Conservation (phyloP, 2,329 filamentous ascomycete species). For the Neonectria sp. region DNA sequence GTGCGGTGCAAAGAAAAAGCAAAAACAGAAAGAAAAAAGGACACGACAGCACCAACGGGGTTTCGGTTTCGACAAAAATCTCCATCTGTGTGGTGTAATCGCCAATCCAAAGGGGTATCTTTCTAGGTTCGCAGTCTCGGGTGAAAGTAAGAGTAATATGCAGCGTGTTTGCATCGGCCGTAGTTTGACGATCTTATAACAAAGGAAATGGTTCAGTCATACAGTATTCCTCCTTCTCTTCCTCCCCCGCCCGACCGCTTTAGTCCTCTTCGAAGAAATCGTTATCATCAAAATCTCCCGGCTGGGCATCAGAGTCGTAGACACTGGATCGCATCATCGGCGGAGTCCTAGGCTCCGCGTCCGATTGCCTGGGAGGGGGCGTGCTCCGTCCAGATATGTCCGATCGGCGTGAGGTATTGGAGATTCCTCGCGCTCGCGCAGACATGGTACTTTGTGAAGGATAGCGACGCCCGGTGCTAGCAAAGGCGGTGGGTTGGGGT, state of each 20-base stretch:
- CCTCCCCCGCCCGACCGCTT: conserved; percentile 25
- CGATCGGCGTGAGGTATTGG: conserved; percentile 49
- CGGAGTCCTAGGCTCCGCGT: conserved; percentile 67
- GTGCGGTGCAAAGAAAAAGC: conserved; percentile 35
- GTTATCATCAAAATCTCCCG: conserved; percentile 72
- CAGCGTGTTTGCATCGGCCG: conserved; percentile 43
- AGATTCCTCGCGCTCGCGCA: conserved; percentile 47
- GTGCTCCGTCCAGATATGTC: conserved; percentile 46
- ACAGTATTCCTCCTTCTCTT: conserved; percentile 26
- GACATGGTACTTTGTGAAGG: conserved; percentile 59
- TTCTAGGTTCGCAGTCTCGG: conserved; percentile 56
- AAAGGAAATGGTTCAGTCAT: conserved; percentile 46
- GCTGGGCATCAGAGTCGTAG: conserved; percentile 74
- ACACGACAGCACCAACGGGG: conserved; percentile 25
- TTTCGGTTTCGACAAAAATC: conserved; percentile 29
- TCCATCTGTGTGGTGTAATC: conserved; percentile 48
- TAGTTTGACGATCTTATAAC: conserved; percentile 44
- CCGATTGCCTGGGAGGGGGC: conserved; percentile 57
- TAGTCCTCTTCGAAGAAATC: conserved; percentile 70
- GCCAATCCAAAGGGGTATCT: conserved; percentile 59
- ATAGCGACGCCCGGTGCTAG: conserved; percentile 71
- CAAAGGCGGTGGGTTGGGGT: conserved; percentile 73
- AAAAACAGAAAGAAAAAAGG: conserved; percentile 34
- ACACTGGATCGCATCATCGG: conserved; percentile 72
- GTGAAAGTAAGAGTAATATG: conserved; percentile 46